phyloP scores from a whole-genome alignment of 163 green algal species.

The Volvox carteri region DNA sequence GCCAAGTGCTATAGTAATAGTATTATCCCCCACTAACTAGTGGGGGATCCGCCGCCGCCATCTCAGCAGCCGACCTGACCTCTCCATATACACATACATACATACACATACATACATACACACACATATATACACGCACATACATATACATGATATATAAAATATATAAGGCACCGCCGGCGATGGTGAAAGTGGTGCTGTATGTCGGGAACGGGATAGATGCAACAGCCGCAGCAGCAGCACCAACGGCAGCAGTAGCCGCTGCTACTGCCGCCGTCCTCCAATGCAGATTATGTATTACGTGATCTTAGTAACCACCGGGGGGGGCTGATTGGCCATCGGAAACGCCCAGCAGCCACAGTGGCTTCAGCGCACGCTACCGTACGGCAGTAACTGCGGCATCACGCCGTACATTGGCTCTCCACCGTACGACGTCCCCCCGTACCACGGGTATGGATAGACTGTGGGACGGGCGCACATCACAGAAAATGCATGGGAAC shows the following conservation, averaged over 20 bases:
- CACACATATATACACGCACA: no score
- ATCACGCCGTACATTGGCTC: not conserved
- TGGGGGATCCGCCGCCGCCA: no score
- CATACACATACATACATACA: no score
- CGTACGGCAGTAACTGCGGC: not conserved
- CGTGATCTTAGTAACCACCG: no score
- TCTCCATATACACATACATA: no score
- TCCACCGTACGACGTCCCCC: not conserved
- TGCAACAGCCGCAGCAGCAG: not conserved
- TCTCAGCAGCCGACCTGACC: no score
- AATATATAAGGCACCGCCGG: no score
- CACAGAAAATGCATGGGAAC: not conserved
- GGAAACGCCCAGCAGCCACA: not conserved
- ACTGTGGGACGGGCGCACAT: not conserved
- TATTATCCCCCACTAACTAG: no score
- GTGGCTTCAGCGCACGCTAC: not conserved
- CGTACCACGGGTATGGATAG: not conserved
- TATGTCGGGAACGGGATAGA: not conserved
- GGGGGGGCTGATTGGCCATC: not conserved
- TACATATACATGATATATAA: no score
- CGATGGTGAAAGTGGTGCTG: no score
- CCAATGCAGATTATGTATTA: no score
- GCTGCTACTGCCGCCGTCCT: not conserved
- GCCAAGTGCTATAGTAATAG: no score
- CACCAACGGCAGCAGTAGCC: not conserved